A percentile compares a stretch with the other conserved stretches of the same genome.
Conservation (phyloP, 106 monocot genomes). For the Phalaenopsis equestris region DNA sequence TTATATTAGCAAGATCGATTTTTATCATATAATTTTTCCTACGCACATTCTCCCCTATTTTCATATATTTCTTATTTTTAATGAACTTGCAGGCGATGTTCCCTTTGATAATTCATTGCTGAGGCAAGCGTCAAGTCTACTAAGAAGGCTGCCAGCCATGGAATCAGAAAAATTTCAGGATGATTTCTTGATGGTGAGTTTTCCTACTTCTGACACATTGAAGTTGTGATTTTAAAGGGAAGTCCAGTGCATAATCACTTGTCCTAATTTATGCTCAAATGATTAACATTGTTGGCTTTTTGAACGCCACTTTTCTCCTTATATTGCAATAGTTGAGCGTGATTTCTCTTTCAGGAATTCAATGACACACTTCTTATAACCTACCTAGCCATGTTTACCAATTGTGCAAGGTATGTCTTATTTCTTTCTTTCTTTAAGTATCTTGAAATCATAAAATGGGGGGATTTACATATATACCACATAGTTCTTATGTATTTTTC, state of each 20-base stretch:
- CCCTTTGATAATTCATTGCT: conserved; percentile 91
- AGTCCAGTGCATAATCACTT: neutral
- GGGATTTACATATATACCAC: neutral
- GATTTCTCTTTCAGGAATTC: conserved; percentile 55
- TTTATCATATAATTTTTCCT: neutral
- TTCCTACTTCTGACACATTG: neutral
- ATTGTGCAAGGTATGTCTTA: conserved; percentile 71
- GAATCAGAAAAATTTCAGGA: conserved; percentile 98
- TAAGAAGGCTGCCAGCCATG: conserved; percentile 91
- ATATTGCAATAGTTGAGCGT: neutral
- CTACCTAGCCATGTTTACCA: conserved; percentile 96
- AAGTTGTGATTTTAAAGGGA: neutral
- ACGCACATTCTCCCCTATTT: neutral
- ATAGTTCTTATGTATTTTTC: neutral
- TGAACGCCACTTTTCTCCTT: neutral
- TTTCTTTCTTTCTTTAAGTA: neutral
- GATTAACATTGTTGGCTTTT: neutral
- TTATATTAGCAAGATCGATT: neutral
- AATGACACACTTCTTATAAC: conserved; percentile 93
- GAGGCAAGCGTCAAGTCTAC: conserved; percentile 93
- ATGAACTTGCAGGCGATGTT: conserved; percentile 58
- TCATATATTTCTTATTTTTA: conserved; percentile 2
- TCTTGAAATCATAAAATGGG: neutral
- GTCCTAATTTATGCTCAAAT: no score
- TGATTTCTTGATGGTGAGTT: conserved; percentile 88